A percentile compares a stretch with the other conserved stretches of the same genome.
Evolutionary conservation across 2,329 filamentous ascomycete species (phyloP).

Genomic region (Colletotrichum zoysiae): DNA sequence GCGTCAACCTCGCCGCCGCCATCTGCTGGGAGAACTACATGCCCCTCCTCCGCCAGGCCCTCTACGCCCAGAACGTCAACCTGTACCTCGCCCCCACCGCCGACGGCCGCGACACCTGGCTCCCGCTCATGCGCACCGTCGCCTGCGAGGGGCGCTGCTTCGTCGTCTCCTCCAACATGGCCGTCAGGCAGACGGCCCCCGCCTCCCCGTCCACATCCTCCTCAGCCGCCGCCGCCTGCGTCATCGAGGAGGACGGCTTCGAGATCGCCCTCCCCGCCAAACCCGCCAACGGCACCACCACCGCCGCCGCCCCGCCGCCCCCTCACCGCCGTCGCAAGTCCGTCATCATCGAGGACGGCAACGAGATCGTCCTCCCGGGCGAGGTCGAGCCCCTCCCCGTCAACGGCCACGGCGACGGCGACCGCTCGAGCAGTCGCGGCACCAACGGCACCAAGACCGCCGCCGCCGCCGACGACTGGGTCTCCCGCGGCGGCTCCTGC

Average conservation of each 20-base stretch:
- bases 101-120: slow-evolving; percentile 86
- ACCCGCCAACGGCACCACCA: slow-evolving; percentile 38
- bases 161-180: slow-evolving; percentile 89
- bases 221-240: background rate
- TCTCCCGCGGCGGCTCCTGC: slow-evolving; percentile 83
- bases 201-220: background rate
- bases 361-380: slow-evolving; percentile 64
- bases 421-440: slow-evolving; percentile 17
- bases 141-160: slow-evolving; percentile 87
- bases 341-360: slow-evolving; percentile 65
- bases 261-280: slow-evolving; percentile 56
- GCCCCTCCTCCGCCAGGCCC: slow-evolving; percentile 84
- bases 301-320: background rate
- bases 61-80: slow-evolving; percentile 93
- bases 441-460: slow-evolving; percentile 3
- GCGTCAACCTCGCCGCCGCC: slow-evolving; percentile 84
- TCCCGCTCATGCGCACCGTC: slow-evolving; percentile 83
- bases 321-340: slow-evolving; percentile 52
- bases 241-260: slow-evolving; percentile 53
- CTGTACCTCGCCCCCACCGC: slow-evolving; percentile 92
- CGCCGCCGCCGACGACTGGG: slow-evolving; percentile 55
- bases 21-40: slow-evolving; percentile 99
- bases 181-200: slow-evolving; percentile 66
- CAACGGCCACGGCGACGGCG: background rate
- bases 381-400: slow-evolving; percentile 43